phyloP scores from a whole-genome alignment of 2,329 filamentous ascomycete species.

The Diplocarpon rosae region DNA sequence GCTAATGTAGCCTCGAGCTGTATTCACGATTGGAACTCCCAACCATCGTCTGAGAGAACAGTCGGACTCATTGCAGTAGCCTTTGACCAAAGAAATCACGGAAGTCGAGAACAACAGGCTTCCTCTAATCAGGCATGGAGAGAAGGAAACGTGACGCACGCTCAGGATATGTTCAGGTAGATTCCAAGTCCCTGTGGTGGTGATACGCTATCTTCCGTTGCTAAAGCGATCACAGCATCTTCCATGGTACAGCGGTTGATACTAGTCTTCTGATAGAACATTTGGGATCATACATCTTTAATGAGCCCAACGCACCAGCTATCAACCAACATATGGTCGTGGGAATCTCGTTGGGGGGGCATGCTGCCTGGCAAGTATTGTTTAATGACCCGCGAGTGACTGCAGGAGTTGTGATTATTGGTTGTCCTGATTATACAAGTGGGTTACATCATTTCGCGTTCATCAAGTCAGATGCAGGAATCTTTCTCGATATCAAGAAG shows the following conservation, averaged over 20 bases:
- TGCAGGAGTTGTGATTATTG: slow-evolving; percentile 72
- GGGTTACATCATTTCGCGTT: slow-evolving; percentile 20
- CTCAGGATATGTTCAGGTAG: slow-evolving; percentile 72
- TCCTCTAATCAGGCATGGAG: slow-evolving; percentile 67
- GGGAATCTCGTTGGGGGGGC: slow-evolving; percentile 78
- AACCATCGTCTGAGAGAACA: slow-evolving; percentile 24
- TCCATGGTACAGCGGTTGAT: slow-evolving; percentile 59
- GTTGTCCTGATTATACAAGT: slow-evolving; percentile 80
- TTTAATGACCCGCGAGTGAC: slow-evolving; percentile 68
- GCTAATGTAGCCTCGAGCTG: slow-evolving; percentile 56
- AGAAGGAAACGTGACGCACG: slow-evolving; percentile 64
- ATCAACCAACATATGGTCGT: slow-evolving; percentile 61
- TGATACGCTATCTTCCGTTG: background rate
- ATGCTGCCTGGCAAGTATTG: slow-evolving; percentile 75
- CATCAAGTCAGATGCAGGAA: background rate
- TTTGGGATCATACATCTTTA: slow-evolving; percentile 64
- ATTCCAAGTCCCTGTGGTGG: background rate
- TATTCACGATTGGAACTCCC: slow-evolving; percentile 56
- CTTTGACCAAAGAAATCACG: slow-evolving; percentile 93
- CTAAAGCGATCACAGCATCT: background rate
- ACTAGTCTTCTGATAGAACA: slow-evolving; percentile 65
- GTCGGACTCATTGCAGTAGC: slow-evolving; percentile 62
- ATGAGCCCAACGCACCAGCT: slow-evolving; percentile 31
- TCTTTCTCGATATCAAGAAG: background rate
- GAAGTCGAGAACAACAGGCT: slow-evolving; percentile 55